A percentile compares a stretch with the other conserved stretches of the same genome.
phyloP scores from a whole-genome alignment of 1,139 yeast species.

The Meyerozyma smithsonii region DNA sequence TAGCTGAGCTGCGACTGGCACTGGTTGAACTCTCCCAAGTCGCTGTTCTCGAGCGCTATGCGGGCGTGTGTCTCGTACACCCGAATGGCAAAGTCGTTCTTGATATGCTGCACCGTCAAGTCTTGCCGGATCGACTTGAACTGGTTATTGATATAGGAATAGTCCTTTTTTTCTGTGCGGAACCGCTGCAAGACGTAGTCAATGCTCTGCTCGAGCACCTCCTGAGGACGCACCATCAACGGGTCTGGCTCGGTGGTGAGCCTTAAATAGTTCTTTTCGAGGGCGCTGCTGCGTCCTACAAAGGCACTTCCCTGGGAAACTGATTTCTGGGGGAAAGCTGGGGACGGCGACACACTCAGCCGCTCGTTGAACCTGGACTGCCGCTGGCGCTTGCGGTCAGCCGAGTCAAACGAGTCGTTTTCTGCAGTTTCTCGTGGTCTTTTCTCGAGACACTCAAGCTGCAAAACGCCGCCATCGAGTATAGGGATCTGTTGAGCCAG shows the following conservation, averaged over 20 bases:
- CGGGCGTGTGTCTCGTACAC: conserved; percentile 88
- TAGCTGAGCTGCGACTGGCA: conserved; percentile 79
- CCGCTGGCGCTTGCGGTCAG: background rate
- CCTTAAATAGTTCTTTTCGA: conserved; percentile 79
- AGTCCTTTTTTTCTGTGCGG: conserved; percentile 46
- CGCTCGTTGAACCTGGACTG: background rate
- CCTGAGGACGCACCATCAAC: conserved; percentile 68
- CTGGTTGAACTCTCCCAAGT: conserved; percentile 92
- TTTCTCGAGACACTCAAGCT: conserved; percentile 10
- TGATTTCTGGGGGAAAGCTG: too few species aligned
- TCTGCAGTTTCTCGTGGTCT: background rate
- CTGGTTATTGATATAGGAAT: conserved; percentile 81
- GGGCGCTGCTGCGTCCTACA: conserved; percentile 57
- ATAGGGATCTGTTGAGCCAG: conserved; percentile 49
- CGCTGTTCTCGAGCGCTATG: conserved; percentile 76
- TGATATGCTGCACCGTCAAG: conserved; percentile 85
- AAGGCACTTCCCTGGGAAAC: too few species aligned
- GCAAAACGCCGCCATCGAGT: conserved; percentile 24
- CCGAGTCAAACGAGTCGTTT: background rate
- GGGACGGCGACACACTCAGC: background rate
- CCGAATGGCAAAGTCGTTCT: conserved; percentile 66
- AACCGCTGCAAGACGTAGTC: conserved; percentile 53
- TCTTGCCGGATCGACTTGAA: conserved; percentile 91
- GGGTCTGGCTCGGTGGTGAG: conserved; percentile 93
- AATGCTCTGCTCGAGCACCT: conserved; percentile 55